phyloP scores from a whole-genome alignment of 768 basidiomycete genomes.

The Phlegmacium glaucopus region DNA sequence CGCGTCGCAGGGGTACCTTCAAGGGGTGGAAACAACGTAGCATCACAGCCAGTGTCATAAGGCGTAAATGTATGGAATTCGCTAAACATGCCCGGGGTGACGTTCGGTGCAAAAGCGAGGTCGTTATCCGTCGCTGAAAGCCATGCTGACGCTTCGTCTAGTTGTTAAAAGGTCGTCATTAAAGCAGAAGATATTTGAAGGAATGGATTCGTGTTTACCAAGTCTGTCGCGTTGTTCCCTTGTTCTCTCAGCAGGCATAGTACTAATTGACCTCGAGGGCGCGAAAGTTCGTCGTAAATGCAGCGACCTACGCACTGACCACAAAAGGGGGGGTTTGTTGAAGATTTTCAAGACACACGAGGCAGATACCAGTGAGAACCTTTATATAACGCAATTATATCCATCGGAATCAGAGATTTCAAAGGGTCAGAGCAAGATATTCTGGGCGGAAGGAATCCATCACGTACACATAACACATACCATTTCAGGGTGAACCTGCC shows the following conservation, averaged over 20 bases:
- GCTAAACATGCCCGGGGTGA: slow-evolving; percentile 57
- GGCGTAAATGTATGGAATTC: slow-evolving; percentile 41
- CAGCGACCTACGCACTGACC: slow-evolving; percentile 10
- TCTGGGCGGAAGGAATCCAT: too few species aligned
- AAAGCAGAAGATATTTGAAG: slow-evolving; percentile 2
- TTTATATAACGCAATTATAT: slow-evolving; percentile 14
- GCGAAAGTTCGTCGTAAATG: background rate
- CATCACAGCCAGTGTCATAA: slow-evolving; percentile 31
- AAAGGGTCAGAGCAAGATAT: slow-evolving; percentile 13
- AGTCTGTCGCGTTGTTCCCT: slow-evolving; percentile 35
- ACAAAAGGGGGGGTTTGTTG: slow-evolving; percentile 8
- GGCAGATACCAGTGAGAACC: slow-evolving; percentile 5
- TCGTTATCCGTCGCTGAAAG: slow-evolving; percentile 23
- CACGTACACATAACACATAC: slow-evolving; percentile 14
- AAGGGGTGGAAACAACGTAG: slow-evolving; percentile 50
- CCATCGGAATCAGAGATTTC: slow-evolving; percentile 8
- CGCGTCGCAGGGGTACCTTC: slow-evolving; percentile 29
- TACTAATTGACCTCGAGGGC: background rate
- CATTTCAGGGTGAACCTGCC: slow-evolving; percentile 8
- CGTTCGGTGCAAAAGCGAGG: slow-evolving; percentile 55
- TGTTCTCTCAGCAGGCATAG: slow-evolving; percentile 49
- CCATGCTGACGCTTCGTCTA: background rate
- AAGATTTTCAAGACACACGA: slow-evolving; percentile 5
- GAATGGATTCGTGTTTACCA: slow-evolving; percentile 11
- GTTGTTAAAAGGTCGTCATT: slow-evolving; percentile 32